phyloP scores from a whole-genome alignment of 306 rosid genomes.

The Cucurbita pepo region DNA sequence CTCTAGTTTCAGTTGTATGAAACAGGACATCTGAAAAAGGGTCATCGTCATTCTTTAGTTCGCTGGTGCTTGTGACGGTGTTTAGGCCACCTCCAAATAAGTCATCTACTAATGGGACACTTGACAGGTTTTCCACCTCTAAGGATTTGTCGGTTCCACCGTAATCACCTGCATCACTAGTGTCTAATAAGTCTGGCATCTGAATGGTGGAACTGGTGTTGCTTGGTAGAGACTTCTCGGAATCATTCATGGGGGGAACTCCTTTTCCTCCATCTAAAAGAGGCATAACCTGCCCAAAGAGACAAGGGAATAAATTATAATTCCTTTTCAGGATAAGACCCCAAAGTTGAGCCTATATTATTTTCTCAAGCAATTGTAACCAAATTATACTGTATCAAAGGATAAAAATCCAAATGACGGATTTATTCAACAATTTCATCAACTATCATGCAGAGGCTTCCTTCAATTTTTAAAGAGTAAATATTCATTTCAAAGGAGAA shows the following conservation, averaged over 20 bases:
- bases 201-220: constrained; percentile 25
- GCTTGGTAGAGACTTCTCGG: constrained; percentile 36
- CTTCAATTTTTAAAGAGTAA: neutral
- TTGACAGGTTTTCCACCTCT: constrained; percentile 19
- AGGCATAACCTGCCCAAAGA: constrained; percentile 53
- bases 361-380: neutral
- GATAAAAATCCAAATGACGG: neutral
- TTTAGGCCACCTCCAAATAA: constrained; percentile 58
- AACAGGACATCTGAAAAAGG: constrained; percentile 93
- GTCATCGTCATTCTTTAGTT: constrained; percentile 52
- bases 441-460: neutral
- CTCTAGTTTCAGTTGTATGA: constrained; percentile 44
- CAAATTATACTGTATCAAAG: neutral
- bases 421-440: neutral
- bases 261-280: constrained; percentile 63
- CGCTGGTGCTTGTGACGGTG: constrained; percentile 24
- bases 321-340: neutral
- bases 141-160: constrained; percentile 13
- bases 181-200: constrained; percentile 81
- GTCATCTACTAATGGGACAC: constrained; percentile 59
- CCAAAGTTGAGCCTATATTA: neutral
- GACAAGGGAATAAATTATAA: neutral
- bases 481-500: neutral
- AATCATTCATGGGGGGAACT: constrained; percentile 18
- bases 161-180: constrained; percentile 44